Percentiles rank a stretch among this genome's conserved stretches.
Evolutionary conservation across 805 yeast genomes (phyloP).

Genomic region (Nematodospora valgi): DNA sequence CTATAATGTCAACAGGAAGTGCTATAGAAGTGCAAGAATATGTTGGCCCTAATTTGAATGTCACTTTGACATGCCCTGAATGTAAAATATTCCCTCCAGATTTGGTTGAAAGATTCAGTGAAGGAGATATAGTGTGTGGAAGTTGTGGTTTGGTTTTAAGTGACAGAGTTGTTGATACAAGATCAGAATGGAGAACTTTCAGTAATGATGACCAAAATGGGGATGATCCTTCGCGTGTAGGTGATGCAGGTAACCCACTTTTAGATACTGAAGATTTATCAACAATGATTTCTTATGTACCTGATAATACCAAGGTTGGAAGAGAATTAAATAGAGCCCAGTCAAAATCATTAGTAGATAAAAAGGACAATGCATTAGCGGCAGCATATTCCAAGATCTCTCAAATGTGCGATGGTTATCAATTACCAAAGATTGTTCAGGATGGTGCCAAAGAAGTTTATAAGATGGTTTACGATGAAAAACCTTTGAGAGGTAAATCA

Average conservation of each 20-base stretch:
- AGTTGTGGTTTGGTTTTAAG: conserved; percentile 92
- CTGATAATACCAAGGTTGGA: conserved; percentile 82
- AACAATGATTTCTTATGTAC: conserved; percentile 85
- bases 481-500: conserved; percentile 81
- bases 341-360: conserved; percentile 78
- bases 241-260: conserved; percentile 92
- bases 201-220: conserved; percentile 97
- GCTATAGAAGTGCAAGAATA: conserved; percentile 1
- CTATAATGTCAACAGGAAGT: conserved; percentile 5
- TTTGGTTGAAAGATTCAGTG: conserved; percentile 89
- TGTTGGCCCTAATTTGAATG: conserved; percentile 77
- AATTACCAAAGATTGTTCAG: conserved; percentile 89
- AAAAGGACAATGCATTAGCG: conserved; percentile 81
- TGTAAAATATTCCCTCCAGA: conserved; percentile 96
- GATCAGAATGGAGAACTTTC: conserved; percentile 99
- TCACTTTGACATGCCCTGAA: conserved; percentile 90
- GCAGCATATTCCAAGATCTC: conserved; percentile 88
- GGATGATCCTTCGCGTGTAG: conserved; percentile 98
- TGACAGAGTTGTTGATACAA: conserved; percentile 87
- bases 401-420: conserved; percentile 96
- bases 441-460: conserved; percentile 98
- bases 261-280: conserved; percentile 89
- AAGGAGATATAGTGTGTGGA: conserved; percentile 98
- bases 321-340: conserved; percentile 90
- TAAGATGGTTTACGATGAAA: conserved; percentile 85